Conservation (phyloP, 164 flowering plant species). For the Chloranthus sessilifolius region DNA sequence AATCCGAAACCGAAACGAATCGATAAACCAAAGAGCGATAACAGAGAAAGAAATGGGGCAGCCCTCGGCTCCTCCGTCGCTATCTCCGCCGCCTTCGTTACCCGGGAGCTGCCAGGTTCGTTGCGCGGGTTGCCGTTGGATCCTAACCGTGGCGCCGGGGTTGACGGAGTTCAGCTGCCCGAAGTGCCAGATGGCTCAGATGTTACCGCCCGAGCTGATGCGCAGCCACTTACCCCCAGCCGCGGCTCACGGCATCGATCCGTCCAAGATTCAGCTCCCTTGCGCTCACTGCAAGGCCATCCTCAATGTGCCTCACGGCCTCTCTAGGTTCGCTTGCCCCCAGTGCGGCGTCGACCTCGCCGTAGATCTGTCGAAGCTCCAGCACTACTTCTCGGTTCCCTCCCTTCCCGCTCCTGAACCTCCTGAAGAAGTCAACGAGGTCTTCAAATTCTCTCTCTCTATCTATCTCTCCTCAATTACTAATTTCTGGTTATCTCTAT, state of each 20-base stretch:
- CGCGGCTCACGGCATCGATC: constrained; percentile 88
- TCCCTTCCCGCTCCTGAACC: constrained; percentile 12
- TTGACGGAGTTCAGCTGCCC: constrained; percentile 72
- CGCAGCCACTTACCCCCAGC: constrained; percentile 22
- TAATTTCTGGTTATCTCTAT: no score
- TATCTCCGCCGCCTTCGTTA: constrained; percentile 16
- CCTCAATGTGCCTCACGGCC: constrained; percentile 91
- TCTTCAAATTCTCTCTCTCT: constrained; percentile 14
- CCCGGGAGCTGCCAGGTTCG: constrained; percentile 51
- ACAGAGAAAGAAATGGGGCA: constrained; percentile 16
- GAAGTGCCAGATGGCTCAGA: constrained; percentile 68
- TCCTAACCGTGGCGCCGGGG: constrained; percentile 60
- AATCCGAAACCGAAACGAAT: background rate
- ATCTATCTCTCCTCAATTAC: background rate
- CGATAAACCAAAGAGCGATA: background rate
- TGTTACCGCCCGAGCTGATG: constrained; percentile 86
- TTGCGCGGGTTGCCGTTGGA: constrained; percentile 83
- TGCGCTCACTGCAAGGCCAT: constrained; percentile 89
- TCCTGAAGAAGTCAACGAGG: constrained; percentile 86
- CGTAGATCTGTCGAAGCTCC: constrained; percentile 54
- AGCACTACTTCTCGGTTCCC: constrained; percentile 28
- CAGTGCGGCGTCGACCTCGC: constrained; percentile 74
- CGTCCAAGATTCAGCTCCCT: constrained; percentile 91
- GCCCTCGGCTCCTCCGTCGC: constrained; percentile 21
- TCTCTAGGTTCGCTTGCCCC: constrained; percentile 74